These are phyloP conservation scores for Chenopodium suecicum DNA, from an alignment of 148 eudicot genomes.

Conservation along the genomic window DNA sequence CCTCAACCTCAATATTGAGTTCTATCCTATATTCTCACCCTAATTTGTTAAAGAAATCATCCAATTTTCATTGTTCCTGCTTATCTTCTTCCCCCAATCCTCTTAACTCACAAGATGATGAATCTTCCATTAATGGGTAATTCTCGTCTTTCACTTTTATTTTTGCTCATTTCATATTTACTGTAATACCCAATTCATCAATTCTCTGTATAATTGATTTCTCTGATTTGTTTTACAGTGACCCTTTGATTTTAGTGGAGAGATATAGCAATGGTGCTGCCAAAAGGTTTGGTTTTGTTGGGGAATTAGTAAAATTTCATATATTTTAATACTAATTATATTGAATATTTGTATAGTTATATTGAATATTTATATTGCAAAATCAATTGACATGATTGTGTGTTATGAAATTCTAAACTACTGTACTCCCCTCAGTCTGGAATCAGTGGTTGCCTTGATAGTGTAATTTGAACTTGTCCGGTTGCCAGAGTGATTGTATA, in stretches of 20 bases:
- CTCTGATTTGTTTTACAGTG: constrained; percentile 25
- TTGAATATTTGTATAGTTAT: too few species aligned
- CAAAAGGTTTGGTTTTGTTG: constrained; percentile 49
- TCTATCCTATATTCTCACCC: background rate
- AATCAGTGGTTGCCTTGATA: too few species aligned
- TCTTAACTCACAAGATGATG: constrained; percentile 11
- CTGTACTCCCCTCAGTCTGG: too few species aligned
- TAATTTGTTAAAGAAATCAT: background rate
- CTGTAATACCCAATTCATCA: background rate
- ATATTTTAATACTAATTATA: background rate
- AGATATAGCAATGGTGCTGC: constrained; percentile 69
- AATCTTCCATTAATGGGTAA: constrained; percentile 19
- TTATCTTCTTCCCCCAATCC: constrained; percentile 25
- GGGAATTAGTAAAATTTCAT: background rate
- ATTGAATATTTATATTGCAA: too few species aligned
- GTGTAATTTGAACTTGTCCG: too few species aligned
- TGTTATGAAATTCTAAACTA: too few species aligned
- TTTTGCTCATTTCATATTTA: background rate
- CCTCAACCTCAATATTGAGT: background rate
- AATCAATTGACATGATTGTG: too few species aligned
- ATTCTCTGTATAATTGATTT: constrained; percentile 1
- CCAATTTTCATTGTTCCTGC: constrained; percentile 15
- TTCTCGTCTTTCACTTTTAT: background rate
- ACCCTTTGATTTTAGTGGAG: constrained; percentile 58
- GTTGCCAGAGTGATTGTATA: too few species aligned